Evolutionary conservation across 1,139 yeast genomes (phyloP).

Genomic region (Yamadazyma sp.): DNA sequence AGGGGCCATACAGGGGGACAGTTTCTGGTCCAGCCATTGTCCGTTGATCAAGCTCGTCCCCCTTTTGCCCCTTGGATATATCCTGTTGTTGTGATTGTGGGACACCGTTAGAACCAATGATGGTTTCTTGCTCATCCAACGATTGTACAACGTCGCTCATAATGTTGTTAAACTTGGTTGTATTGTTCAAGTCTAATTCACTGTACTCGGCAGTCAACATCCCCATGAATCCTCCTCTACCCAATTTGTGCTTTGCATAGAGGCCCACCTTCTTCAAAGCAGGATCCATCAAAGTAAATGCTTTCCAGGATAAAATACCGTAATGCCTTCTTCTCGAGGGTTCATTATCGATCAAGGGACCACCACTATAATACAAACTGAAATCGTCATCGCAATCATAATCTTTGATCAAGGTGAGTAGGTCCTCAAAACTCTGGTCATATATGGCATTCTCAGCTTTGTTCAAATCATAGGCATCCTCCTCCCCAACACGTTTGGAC

Average conservation of each 20-base stretch:
- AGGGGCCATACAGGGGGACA: no score
- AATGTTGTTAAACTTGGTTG: not conserved
- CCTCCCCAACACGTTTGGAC: not conserved
- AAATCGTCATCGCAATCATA: conserved; percentile 6
- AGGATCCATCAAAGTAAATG: conserved; percentile 27
- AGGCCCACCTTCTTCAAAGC: conserved; percentile 1
- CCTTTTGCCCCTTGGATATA: no score
- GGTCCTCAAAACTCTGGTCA: conserved; percentile 8
- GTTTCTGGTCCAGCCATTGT: no score
- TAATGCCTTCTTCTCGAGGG: conserved; percentile 21
- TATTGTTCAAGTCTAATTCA: conserved; percentile 1
- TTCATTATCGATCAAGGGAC: conserved; percentile 7
- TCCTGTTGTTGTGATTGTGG: not conserved
- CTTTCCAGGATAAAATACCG: conserved; percentile 42
- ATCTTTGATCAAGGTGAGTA: conserved; percentile 8
- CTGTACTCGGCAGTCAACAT: not conserved
- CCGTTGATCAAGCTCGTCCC: no score
- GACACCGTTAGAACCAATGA: no score
- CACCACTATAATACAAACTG: conserved; percentile 2
- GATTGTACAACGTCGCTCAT: conserved; percentile 1
- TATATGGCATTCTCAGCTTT: conserved; percentile 2
- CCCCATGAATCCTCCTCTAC: not conserved
- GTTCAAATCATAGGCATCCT: conserved; percentile 5
- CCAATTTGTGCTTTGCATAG: not conserved
- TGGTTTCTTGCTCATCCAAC: not conserved